Percentiles rank a stretch among this genome's conserved stretches.
Conservation (phyloP, 2,329 filamentous ascomycete species). For the Claviceps cyperi region DNA sequence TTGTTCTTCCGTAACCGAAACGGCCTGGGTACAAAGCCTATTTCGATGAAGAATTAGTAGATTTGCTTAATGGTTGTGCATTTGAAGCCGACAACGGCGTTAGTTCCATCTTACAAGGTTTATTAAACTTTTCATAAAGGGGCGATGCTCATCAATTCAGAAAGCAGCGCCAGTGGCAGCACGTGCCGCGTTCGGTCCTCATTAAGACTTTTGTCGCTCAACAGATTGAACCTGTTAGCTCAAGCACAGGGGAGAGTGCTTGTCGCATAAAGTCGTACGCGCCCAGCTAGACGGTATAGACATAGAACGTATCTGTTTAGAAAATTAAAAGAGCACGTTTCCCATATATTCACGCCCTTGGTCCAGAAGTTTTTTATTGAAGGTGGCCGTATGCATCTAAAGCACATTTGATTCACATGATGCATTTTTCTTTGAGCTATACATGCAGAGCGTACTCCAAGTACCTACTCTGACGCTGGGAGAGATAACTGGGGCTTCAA, state of each 20-base stretch:
- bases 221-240: not conserved
- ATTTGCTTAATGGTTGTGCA: not conserved
- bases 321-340: not conserved
- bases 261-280: not conserved
- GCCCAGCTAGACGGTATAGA: not conserved
- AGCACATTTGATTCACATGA: no score
- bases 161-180: not conserved
- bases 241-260: not conserved
- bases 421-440: no score
- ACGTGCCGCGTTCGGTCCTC: not conserved
- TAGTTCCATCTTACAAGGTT: not conserved
- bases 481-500: no score
- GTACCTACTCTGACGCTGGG: no score
- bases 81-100: conserved; percentile 1
- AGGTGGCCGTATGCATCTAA: no score
- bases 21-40: conserved; percentile 51
- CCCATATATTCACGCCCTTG: no score
- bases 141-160: not conserved
- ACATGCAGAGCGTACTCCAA: no score
- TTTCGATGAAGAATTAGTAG: conserved; percentile 10
- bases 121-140: not conserved
- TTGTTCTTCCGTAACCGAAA: conserved; percentile 95
- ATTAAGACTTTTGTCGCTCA: not conserved
- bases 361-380: no score
- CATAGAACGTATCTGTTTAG: not conserved